These are phyloP conservation scores for Pharus latifolius DNA, from an alignment of 176 grass and related monocot species.

Conservation along the genomic window DNA sequence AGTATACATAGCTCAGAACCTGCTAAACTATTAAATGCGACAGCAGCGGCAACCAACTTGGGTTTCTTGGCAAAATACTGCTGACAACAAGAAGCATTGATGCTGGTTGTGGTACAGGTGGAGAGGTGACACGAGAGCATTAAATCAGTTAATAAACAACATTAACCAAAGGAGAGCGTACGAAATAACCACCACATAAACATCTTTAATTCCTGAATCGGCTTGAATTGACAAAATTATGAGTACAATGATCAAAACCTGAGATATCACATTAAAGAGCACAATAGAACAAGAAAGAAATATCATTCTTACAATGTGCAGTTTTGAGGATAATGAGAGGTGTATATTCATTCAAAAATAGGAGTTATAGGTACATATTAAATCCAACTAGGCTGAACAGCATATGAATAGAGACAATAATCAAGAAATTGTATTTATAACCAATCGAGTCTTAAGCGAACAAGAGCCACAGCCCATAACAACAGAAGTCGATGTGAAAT, in stretches of 20 bases:
- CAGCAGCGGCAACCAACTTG: background rate
- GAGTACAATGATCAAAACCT: conserved; percentile 10
- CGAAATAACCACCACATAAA: background rate
- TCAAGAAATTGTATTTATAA: conserved; percentile 24
- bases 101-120: conserved; percentile 2
- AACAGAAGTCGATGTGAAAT: conserved; percentile 23
- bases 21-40: background rate
- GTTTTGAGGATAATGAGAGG: background rate
- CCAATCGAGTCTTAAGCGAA: conserved; percentile 48
- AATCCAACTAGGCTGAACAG: background rate
- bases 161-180: conserved; percentile 6
- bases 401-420: background rate
- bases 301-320: background rate
- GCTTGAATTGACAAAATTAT: background rate
- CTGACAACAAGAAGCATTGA: background rate
- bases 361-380: background rate
- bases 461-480: conserved; percentile 66
- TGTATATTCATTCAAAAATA: background rate
- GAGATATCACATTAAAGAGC: conserved; percentile 1
- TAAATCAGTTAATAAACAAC: background rate
- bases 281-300: background rate
- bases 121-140: background rate
- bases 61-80: background rate
- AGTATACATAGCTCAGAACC: background rate
- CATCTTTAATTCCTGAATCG: background rate